phyloP scores from a whole-genome alignment of 805 yeast genomes.

The Yamadazyma insecticola region DNA sequence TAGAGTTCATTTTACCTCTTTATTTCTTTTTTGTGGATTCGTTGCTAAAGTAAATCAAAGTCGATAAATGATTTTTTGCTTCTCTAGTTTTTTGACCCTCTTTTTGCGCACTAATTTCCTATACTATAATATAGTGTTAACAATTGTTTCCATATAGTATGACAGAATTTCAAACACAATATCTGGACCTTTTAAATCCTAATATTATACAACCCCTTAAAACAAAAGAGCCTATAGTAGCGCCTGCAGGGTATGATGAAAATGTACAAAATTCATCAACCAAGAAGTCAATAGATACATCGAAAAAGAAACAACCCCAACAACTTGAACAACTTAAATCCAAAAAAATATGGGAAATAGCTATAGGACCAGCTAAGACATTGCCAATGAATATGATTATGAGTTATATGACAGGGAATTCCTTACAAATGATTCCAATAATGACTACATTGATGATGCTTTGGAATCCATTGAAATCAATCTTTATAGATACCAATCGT shows the following conservation, averaged over 20 bases:
- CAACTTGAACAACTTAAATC: constrained; percentile 33
- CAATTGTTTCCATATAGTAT: no score
- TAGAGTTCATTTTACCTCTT: constrained; percentile 15
- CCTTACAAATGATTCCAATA: constrained; percentile 85
- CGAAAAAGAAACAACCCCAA: constrained; percentile 3
- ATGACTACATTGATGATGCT: constrained; percentile 85
- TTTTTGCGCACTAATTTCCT: no score
- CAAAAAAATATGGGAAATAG: constrained; percentile 83
- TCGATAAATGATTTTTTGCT: no score
- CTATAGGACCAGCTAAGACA: constrained; percentile 71
- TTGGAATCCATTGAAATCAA: constrained; percentile 71
- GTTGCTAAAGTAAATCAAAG: not conserved
- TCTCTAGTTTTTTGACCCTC: no score
- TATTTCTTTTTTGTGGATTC: not conserved
- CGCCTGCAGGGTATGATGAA: constrained; percentile 15
- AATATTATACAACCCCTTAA: constrained; percentile 5
- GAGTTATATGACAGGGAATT: constrained; percentile 91
- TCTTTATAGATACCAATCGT: constrained; percentile 47
- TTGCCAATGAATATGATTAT: constrained; percentile 88
- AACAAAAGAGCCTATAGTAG: constrained; percentile 5
- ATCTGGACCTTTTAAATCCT: constrained; percentile 11
- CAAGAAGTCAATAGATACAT: not conserved
- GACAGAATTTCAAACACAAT: constrained; percentile 1
- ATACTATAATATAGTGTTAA: no score
- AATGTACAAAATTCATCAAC: constrained; percentile 1